phyloP scores from a whole-genome alignment of 169 alveolate genomes.

The Sarcocystis neurona region DNA sequence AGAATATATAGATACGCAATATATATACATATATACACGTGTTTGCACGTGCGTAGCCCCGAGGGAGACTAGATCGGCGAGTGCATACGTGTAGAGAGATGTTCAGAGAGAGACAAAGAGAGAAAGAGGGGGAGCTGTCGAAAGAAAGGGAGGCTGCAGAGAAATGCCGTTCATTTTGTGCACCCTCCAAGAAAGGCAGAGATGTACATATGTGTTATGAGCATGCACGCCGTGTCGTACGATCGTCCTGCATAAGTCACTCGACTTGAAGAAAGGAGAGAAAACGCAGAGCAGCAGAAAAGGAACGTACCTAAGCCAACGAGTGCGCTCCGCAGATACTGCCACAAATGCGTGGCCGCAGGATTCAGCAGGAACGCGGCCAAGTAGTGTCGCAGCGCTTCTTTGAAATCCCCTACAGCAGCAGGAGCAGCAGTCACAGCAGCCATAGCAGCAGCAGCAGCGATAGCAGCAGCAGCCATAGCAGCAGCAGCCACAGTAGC shows the following conservation, averaged over 20 bases:
- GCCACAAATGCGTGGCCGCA: conserved; percentile 85
- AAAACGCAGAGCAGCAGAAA: neutral
- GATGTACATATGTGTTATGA: neutral
- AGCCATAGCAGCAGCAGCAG: neutral
- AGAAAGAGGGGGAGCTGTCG: too few species aligned
- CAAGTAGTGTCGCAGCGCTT: conserved; percentile 78
- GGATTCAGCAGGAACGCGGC: conserved; percentile 82
- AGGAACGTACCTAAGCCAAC: conserved; percentile 63
- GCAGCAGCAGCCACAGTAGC: too few species aligned
- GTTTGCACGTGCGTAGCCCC: too few species aligned
- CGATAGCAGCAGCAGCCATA: too few species aligned
- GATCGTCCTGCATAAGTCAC: neutral
- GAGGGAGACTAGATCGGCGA: too few species aligned
- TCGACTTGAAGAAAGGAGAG: neutral
- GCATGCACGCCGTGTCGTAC: neutral
- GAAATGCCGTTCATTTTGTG: too few species aligned
- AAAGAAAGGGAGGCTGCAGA: too few species aligned
- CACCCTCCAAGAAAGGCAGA: too few species aligned
- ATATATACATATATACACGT: too few species aligned
- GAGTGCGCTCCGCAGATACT: conserved; percentile 76
- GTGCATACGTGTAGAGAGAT: too few species aligned
- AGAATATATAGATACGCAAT: too few species aligned
- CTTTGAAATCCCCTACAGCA: conserved; percentile 58
- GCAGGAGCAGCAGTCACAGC: neutral
- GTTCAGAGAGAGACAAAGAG: too few species aligned